Evolutionary conservation across 1,284 basidiomycete species (phyloP).

Genomic region (Sporisorium graminicola): DNA sequence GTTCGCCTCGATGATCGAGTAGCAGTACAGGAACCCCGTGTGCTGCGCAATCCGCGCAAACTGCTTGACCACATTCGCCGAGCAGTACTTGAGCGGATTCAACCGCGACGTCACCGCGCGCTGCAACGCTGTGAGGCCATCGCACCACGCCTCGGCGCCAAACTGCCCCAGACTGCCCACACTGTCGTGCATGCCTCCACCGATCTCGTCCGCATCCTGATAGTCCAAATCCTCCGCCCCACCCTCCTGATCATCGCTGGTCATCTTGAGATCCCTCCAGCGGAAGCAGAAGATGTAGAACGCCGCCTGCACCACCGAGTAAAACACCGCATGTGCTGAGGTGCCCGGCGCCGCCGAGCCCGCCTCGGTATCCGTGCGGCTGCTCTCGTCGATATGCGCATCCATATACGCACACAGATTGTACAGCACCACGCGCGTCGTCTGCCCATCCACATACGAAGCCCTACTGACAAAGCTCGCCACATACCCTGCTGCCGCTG

Average conservation of each 20-base stretch:
- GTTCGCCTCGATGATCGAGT: slow-evolving; percentile 90
- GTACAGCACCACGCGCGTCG: slow-evolving; percentile 81
- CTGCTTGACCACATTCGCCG: slow-evolving; percentile 88
- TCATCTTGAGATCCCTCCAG: slow-evolving; percentile 85
- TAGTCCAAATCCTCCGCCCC: slow-evolving; percentile 60
- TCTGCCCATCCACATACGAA: slow-evolving; percentile 82
- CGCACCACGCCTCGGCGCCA: slow-evolving; percentile 77
- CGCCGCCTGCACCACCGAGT: slow-evolving; percentile 90
- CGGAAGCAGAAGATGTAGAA: slow-evolving; percentile 99
- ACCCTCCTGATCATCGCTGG: slow-evolving; percentile 73
- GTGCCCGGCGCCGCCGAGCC: slow-evolving; percentile 52
- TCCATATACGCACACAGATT: slow-evolving; percentile 86
- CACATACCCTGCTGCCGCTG: slow-evolving; percentile 66
- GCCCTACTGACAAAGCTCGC: slow-evolving; percentile 93
- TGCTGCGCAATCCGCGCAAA: slow-evolving; percentile 94
- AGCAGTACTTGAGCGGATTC: slow-evolving; percentile 83
- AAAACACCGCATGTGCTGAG: slow-evolving; percentile 75
- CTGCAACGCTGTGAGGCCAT: slow-evolving; percentile 83
- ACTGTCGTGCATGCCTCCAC: slow-evolving; percentile 45
- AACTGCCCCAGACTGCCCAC: slow-evolving; percentile 42
- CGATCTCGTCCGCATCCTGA: slow-evolving; percentile 45
- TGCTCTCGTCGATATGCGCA: slow-evolving; percentile 74
- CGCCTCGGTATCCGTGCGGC: slow-evolving; percentile 60
- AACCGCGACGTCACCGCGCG: slow-evolving; percentile 83
- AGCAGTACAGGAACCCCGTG: slow-evolving; percentile 94